phyloP scores from a whole-genome alignment of 164 flowering plant genomes.

The Malania oleifera region DNA sequence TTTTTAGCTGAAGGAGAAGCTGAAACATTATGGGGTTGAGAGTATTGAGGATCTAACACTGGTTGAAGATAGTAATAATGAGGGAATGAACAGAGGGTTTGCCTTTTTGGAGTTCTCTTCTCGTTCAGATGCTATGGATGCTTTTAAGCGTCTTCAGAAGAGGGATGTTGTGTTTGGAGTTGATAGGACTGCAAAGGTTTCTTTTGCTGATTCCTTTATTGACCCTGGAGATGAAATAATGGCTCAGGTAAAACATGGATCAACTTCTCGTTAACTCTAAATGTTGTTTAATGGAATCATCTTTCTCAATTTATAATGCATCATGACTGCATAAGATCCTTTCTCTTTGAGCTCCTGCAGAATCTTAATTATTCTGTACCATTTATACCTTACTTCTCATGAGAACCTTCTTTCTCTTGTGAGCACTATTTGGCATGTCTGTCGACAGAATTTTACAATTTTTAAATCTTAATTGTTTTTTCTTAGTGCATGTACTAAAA shows the following conservation, averaged over 20 bases:
- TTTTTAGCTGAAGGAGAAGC: slow-evolving; percentile 78
- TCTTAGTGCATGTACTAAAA: too few species aligned
- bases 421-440: too few species aligned
- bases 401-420: too few species aligned
- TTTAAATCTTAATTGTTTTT: too few species aligned
- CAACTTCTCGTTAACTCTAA: too few species aligned
- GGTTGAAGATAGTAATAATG: slow-evolving; percentile 75
- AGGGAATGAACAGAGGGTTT: slow-evolving; percentile 90
- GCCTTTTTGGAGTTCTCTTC: slow-evolving; percentile 89
- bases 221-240: slow-evolving; percentile 94
- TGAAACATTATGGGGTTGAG: slow-evolving; percentile 74
- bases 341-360: too few species aligned
- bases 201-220: slow-evolving; percentile 92
- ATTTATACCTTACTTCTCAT: too few species aligned
- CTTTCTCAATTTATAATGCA: too few species aligned
- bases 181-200: slow-evolving; percentile 87
- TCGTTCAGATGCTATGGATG: slow-evolving; percentile 93
- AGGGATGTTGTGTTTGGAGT: slow-evolving; percentile 82
- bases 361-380: too few species aligned
- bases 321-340: too few species aligned
- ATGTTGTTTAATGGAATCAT: too few species aligned
- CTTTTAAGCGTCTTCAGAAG: slow-evolving; percentile 82
- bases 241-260: slow-evolving; percentile 96
- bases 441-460: too few species aligned
- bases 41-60: slow-evolving; percentile 75